These are phyloP conservation scores for Kurtzmaniella quercitrusa DNA, from an alignment of 1,139 yeast genomes.

Conservation along the genomic window DNA sequence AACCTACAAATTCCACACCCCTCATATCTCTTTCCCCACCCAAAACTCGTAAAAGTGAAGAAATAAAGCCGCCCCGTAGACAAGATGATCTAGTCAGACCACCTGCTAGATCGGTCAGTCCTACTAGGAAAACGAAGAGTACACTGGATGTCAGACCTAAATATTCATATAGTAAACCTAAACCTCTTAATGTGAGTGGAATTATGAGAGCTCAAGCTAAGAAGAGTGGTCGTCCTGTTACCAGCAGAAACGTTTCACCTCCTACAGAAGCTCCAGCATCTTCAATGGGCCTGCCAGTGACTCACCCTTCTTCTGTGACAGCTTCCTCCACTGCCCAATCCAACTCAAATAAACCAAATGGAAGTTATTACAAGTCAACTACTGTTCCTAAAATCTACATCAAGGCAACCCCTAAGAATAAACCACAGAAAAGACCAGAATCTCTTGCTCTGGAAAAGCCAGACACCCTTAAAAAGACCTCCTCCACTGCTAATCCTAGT, in stretches of 20 bases:
- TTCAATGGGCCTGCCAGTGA: too few relatives aligned
- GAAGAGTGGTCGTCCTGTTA: slow-evolving; percentile 13
- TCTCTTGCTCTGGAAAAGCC: neutral
- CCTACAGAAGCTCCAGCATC: neutral
- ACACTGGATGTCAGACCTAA: slow-evolving; percentile 9
- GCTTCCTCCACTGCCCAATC: neutral
- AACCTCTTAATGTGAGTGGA: slow-evolving; percentile 34
- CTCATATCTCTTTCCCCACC: neutral
- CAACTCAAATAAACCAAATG: neutral
- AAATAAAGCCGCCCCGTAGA: slow-evolving; percentile 5
- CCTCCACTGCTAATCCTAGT: neutral
- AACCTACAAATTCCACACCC: slow-evolving; percentile 10
- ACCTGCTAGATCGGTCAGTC: slow-evolving; percentile 9
- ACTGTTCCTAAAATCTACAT: slow-evolving; percentile 7
- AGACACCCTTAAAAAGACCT: neutral
- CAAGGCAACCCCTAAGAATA: slow-evolving; percentile 5
- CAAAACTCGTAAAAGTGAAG: slow-evolving; percentile 2
- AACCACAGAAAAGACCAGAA: neutral
- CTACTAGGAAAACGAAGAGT: slow-evolving; percentile 2
- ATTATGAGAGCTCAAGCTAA: slow-evolving; percentile 29
- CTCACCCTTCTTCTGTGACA: neutral
- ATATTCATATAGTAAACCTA: slow-evolving; percentile 38
- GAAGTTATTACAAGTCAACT: slow-evolving; percentile 4
- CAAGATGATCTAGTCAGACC: slow-evolving; percentile 6
- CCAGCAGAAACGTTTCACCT: neutral